phyloP scores from a whole-genome alignment of 495 filamentous ascomycete genomes.

The Zalerion maritima region DNA sequence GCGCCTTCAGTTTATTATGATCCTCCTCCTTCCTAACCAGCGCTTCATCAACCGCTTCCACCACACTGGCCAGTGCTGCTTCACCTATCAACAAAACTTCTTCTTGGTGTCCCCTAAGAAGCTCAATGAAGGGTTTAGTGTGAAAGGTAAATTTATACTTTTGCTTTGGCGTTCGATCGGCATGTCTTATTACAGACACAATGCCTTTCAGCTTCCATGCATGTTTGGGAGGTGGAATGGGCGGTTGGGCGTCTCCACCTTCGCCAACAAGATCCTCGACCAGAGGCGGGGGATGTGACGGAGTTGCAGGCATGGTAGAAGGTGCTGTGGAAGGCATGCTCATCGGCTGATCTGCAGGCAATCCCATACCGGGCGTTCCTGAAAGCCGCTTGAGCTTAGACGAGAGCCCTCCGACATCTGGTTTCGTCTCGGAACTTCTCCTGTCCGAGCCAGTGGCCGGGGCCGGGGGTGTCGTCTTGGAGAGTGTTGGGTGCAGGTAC shows the following conservation, averaged over 20 bases:
- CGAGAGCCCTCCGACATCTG: no score
- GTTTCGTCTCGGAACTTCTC: no score
- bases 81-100: slow-evolving; percentile 91
- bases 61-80: slow-evolving; percentile 76
- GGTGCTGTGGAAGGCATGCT: no score
- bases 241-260: no score
- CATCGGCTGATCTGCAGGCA: no score
- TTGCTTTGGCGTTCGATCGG: slow-evolving; percentile 94
- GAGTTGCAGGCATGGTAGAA: slow-evolving; percentile 6
- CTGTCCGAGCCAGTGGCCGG: no score
- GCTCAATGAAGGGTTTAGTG: slow-evolving; percentile 84
- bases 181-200: slow-evolving; percentile 89
- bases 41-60: slow-evolving; percentile 67
- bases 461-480: no score
- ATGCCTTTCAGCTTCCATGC: slow-evolving; percentile 98
- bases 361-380: no score
- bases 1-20: slow-evolving; percentile 62
- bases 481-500: no score
- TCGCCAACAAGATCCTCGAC: no score
- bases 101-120: slow-evolving; percentile 87
- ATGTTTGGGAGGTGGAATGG: slow-evolving; percentile 81
- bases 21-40: slow-evolving; percentile 70
- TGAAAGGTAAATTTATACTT: slow-evolving; percentile 99
- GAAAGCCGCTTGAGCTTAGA: no score
- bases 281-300: slow-evolving; percentile 9